Evolutionary conservation across 495 filamentous ascomycete species (phyloP).

Genomic region (Podospora comata): DNA sequence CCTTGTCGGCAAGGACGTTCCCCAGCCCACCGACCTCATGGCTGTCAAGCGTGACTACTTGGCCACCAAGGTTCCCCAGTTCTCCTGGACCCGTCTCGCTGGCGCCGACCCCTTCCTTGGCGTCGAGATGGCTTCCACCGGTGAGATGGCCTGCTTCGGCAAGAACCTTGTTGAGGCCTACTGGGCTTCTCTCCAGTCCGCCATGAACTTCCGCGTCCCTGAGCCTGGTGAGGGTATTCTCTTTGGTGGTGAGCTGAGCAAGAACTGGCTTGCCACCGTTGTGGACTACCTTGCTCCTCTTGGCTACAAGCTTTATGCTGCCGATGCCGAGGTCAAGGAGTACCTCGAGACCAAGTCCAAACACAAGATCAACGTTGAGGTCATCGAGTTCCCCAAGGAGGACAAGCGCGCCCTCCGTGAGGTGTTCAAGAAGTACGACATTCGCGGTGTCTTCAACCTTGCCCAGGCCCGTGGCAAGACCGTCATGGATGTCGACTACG

Average conservation of each 20-base stretch:
- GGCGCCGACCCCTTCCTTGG: constrained; percentile 97
- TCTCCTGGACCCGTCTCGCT: constrained; percentile 97
- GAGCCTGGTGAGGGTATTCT: constrained; percentile 91
- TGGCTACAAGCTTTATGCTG: constrained; percentile 90
- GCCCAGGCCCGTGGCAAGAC: constrained; percentile 80
- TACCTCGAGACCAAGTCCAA: constrained; percentile 71
- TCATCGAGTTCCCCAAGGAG: constrained; percentile 95
- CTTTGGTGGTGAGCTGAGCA: constrained; percentile 78
- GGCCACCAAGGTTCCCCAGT: constrained; percentile 96
- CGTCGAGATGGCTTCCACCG: constrained; percentile 95
- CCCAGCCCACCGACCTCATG: constrained; percentile 87
- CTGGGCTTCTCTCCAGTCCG: constrained; percentile 92
- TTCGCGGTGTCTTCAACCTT: constrained; percentile 94
- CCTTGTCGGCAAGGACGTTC: constrained; percentile 80
- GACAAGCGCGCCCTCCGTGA: constrained; percentile 94
- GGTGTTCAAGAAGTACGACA: constrained; percentile 96
- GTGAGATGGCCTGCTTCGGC: constrained; percentile 98
- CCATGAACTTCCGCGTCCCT: constrained; percentile 98
- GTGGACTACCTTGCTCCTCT: constrained; percentile 83
- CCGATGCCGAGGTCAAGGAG: constrained; percentile 72
- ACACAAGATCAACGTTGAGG: constrained; percentile 67
- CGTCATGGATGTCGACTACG: constrained; percentile 88
- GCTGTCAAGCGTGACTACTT: constrained; percentile 80
- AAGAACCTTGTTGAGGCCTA: constrained; percentile 94
- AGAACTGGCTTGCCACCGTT: constrained; percentile 62